Evolutionary conservation across 768 basidiomycete genomes (phyloP).

Genomic region (Rhodotorula sphaerocarpa): DNA sequence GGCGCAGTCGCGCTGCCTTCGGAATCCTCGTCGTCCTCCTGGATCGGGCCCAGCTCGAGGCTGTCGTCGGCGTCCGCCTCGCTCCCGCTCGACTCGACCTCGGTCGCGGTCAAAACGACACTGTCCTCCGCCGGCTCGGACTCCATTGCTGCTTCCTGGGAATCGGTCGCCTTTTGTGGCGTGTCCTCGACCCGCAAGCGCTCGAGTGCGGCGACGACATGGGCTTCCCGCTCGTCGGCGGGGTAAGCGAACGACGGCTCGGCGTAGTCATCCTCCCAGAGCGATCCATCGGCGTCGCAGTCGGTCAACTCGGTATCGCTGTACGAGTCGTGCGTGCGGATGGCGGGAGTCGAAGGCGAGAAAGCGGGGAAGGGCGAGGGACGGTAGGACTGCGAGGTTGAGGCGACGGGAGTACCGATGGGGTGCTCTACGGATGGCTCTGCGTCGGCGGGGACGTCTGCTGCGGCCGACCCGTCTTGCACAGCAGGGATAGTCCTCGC

Average conservation of each 20-base stretch:
- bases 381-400: neutral
- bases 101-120: conserved; percentile 1
- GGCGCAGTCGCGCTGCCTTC: neutral
- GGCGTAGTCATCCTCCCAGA: conserved; percentile 1
- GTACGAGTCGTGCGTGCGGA: conserved; percentile 12
- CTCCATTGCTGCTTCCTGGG: neutral
- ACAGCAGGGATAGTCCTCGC: no score
- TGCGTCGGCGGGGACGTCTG: no score
- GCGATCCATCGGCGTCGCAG: conserved; percentile 19
- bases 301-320: conserved; percentile 20
- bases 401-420: neutral
- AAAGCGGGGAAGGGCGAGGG: conserved; percentile 9
- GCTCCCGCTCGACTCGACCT: neutral
- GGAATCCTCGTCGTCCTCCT: no score
- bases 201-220: neutral
- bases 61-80: neutral
- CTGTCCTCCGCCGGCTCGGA: neutral
- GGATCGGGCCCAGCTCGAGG: neutral
- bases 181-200: neutral
- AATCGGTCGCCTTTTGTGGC: neutral
- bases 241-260: conserved; percentile 1
- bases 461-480: no score
- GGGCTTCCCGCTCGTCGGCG: neutral
- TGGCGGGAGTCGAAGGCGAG: conserved; percentile 14
- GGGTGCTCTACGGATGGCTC: no score